These are phyloP conservation scores for Colletotrichum limetticola DNA, from an alignment of 2,329 filamentous ascomycete genomes.

Conservation along the genomic window DNA sequence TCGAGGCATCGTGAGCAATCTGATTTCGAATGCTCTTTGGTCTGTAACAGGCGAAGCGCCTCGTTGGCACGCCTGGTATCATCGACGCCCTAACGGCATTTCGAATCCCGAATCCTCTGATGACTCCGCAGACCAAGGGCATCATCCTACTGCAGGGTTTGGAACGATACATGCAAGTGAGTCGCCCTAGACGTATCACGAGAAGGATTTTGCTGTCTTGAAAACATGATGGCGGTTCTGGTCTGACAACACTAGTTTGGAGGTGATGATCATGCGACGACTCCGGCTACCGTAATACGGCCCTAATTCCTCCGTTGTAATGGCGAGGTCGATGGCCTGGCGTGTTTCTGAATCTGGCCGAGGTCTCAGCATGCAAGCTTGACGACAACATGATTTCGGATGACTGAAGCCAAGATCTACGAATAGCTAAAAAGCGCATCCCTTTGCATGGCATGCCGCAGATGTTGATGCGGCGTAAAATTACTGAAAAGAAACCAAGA, in stretches of 20 bases:
- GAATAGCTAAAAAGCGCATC: not conserved
- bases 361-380: not conserved
- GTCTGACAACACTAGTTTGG: not conserved
- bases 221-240: not conserved
- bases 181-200: not conserved
- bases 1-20: not conserved
- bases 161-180: not conserved
- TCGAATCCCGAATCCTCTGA: not conserved
- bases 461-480: not conserved
- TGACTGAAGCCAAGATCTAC: conserved; percentile 1
- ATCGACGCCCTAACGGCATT: not conserved
- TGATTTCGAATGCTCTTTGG: not conserved
- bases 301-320: not conserved
- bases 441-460: not conserved
- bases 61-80: not conserved
- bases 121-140: not conserved
- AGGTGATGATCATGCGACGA: not conserved
- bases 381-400: not conserved
- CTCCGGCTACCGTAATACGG: not conserved
- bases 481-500: not conserved
- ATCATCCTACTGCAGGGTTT: not conserved
- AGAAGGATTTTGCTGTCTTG: not conserved
- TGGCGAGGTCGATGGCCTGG: not conserved
- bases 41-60: not conserved
- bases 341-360: not conserved